These are phyloP conservation scores for Lentinula aciculospora DNA, from an alignment of 768 basidiomycete genomes.

Conservation along the genomic window DNA sequence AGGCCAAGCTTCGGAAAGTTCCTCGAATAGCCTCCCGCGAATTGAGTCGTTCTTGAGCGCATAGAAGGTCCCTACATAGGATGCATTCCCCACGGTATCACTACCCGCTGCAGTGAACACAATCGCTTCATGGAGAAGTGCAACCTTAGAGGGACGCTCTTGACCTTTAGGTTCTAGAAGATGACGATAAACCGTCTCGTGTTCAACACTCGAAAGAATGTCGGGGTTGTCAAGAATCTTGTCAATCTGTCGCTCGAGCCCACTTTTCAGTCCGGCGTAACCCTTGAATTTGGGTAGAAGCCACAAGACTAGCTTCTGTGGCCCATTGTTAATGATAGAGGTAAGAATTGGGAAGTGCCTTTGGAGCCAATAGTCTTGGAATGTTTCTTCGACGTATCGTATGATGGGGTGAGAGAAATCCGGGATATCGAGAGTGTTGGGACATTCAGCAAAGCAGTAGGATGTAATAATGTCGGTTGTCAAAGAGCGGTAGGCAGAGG, in stretches of 20 bases:
- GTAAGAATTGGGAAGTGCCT: conserved; percentile 2
- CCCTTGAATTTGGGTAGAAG: background rate
- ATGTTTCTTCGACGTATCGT: background rate
- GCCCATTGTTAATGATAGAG: background rate
- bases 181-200: conserved; percentile 7
- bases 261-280: background rate
- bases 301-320: background rate
- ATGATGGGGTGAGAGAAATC: conserved; percentile 11
- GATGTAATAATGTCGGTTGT: conserved; percentile 14
- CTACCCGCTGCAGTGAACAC: conserved; percentile 6
- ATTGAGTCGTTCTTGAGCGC: conserved; percentile 17
- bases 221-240: background rate
- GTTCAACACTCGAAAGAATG: background rate
- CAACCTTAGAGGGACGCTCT: background rate
- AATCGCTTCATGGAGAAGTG: conserved; percentile 3
- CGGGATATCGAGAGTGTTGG: conserved; percentile 8
- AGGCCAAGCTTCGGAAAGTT: conserved; percentile 29
- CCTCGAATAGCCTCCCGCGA: conserved; percentile 16
- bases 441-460: conserved; percentile 14
- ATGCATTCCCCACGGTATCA: conserved; percentile 24
- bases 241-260: conserved; percentile 2
- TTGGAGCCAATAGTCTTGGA: background rate
- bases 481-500: conserved; percentile 12
- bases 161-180: conserved; percentile 1
- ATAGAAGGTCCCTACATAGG: conserved; percentile 21